Percentiles rank a stretch among this genome's conserved stretches.
Conservation (phyloP, 1,284 basidiomycete genomes). For the Ustilago trichophora region DNA sequence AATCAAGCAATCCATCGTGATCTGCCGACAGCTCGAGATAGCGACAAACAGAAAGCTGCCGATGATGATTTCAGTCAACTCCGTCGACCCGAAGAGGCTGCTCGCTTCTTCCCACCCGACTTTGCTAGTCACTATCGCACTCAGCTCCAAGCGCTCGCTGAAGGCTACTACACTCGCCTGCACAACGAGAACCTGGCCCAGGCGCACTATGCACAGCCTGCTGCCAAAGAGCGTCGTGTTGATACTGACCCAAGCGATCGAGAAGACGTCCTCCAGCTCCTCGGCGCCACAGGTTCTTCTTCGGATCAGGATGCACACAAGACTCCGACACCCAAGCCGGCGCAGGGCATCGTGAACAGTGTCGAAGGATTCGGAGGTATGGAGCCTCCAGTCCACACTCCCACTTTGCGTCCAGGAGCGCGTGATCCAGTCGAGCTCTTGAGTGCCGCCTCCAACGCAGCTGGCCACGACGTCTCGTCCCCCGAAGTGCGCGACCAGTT, state of each 20-base stretch:
- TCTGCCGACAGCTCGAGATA: background rate
- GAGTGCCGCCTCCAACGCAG: constrained; percentile 47
- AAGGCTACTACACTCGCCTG: constrained; percentile 57
- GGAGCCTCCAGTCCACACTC: constrained; percentile 37
- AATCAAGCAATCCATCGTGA: constrained; percentile 23
- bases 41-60: background rate
- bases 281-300: background rate
- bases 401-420: constrained; percentile 23
- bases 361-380: constrained; percentile 8
- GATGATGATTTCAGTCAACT: constrained; percentile 5
- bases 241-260: background rate
- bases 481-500: constrained; percentile 59
- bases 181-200: constrained; percentile 49
- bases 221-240: constrained; percentile 3
- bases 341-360: background rate
- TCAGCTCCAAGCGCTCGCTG: constrained; percentile 55
- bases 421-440: constrained; percentile 59
- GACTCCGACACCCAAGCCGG: background rate
- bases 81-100: constrained; percentile 13
- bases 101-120: constrained; percentile 59
- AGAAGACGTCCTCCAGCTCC: background rate
- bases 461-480: constrained; percentile 45
- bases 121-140: constrained; percentile 61
- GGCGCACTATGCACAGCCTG: constrained; percentile 29
- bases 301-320: background rate